Percentiles rank a stretch among this genome's conserved stretches.
Conservation (phyloP, 306 rosid species). For the Hippophae tibetana region DNA sequence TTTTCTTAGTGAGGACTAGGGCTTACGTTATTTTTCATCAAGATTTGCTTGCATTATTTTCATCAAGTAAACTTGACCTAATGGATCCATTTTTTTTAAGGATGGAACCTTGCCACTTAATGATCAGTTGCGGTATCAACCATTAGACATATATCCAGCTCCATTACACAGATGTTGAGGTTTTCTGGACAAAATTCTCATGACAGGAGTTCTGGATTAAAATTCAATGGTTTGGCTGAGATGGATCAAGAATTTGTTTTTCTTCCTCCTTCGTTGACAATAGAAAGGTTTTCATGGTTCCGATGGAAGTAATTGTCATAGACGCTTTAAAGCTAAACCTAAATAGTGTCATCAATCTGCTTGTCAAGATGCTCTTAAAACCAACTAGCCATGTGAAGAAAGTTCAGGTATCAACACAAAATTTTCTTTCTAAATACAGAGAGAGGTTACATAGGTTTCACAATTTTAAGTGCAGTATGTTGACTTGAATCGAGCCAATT, state of each 20-base stretch:
- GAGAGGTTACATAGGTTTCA: too few relatives aligned
- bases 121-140: slow-evolving; percentile 45
- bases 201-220: slow-evolving; percentile 14
- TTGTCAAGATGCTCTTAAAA: background rate
- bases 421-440: too few relatives aligned
- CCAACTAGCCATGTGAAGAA: too few relatives aligned
- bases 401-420: too few relatives aligned
- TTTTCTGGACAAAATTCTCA: slow-evolving; percentile 12
- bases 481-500: too few relatives aligned
- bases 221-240: background rate
- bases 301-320: background rate
- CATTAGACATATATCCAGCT: slow-evolving; percentile 62
- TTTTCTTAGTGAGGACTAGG: background rate
- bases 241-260: background rate
- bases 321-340: background rate
- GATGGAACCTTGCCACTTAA: slow-evolving; percentile 72
- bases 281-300: background rate
- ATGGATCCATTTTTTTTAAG: slow-evolving; percentile 25
- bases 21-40: background rate
- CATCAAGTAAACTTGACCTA: background rate
- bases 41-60: background rate
- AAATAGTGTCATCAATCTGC: background rate
- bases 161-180: slow-evolving; percentile 75
- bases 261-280: background rate
- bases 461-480: too few relatives aligned